phyloP scores from a whole-genome alignment of 2,329 filamentous ascomycete species.

The Aphanocladium album region DNA sequence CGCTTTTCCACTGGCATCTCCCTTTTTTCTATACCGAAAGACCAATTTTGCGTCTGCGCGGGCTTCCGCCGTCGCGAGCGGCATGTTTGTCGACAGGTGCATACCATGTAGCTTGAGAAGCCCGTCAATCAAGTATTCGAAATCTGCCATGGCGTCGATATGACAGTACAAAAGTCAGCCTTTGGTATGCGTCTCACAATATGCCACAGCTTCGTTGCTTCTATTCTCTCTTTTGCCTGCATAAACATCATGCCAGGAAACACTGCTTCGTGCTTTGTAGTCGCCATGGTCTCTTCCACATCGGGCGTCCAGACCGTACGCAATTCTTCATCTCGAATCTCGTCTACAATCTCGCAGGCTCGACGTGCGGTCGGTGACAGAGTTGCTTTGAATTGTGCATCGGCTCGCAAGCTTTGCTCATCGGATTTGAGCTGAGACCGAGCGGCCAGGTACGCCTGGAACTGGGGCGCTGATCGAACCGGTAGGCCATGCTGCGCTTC shows the following conservation, averaged over 20 bases:
- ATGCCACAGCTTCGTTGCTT: conserved; percentile 76
- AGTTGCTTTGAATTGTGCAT: neutral
- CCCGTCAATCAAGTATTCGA: conserved; percentile 70
- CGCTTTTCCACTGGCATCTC: conserved; percentile 36
- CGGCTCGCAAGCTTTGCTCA: neutral
- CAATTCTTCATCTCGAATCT: conserved; percentile 74
- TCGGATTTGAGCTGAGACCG: neutral
- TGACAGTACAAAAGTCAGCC: conserved; percentile 82
- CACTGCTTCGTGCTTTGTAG: conserved; percentile 56
- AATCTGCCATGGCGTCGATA: conserved; percentile 84
- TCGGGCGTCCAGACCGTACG: conserved; percentile 69
- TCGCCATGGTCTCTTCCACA: conserved; percentile 64
- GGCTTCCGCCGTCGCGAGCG: conserved; percentile 49
- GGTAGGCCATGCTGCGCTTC: neutral
- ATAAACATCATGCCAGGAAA: conserved; percentile 93
- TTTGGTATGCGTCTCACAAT: conserved; percentile 83
- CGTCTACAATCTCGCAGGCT: conserved; percentile 73
- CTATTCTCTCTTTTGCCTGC: conserved; percentile 79
- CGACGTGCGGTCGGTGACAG: conserved; percentile 21
- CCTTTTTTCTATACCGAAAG: conserved; percentile 55
- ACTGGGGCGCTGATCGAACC: neutral
- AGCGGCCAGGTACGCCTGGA: neutral
- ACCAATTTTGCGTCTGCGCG: conserved; percentile 50
- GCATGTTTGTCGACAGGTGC: conserved; percentile 56
- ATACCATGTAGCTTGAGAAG: conserved; percentile 69